phyloP scores from a whole-genome alignment of 2,329 filamentous ascomycete genomes.

The Pseudogymnoascus sp. region DNA sequence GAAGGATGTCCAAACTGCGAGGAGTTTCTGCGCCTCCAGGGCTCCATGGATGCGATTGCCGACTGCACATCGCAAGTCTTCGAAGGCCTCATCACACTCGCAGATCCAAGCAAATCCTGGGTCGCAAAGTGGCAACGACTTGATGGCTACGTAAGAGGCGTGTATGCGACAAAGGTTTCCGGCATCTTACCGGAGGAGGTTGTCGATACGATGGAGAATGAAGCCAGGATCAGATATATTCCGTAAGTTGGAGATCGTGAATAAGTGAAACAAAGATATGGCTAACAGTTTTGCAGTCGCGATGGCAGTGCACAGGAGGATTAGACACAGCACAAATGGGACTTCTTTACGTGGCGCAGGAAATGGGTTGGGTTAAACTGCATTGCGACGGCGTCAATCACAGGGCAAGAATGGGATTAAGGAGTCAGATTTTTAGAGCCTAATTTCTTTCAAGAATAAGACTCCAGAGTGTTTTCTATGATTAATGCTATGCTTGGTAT shows the following conservation, averaged over 20 bases:
- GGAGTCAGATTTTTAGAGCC: constrained; percentile 19
- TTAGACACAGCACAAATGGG: constrained; percentile 11
- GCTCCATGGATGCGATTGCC: constrained; percentile 73
- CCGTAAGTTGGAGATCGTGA: constrained; percentile 38
- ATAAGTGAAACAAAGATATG: not conserved
- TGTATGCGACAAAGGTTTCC: constrained; percentile 92
- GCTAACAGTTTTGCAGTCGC: constrained; percentile 37
- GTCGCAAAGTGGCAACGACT: constrained; percentile 94
- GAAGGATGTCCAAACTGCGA: constrained; percentile 97
- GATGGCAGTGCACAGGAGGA: constrained; percentile 51
- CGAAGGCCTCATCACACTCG: constrained; percentile 81
- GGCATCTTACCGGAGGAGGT: constrained; percentile 68
- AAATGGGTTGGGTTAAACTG: not conserved
- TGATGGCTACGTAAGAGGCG: constrained; percentile 78
- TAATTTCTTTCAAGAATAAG: constrained; percentile 14
- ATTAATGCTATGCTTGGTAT: constrained; percentile 4
- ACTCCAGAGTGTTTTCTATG: not conserved
- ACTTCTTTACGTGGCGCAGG: constrained; percentile 10
- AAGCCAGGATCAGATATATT: constrained; percentile 59
- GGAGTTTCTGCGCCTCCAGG: constrained; percentile 75
- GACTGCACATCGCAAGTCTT: constrained; percentile 96
- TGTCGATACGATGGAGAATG: constrained; percentile 53
- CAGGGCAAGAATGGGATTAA: constrained; percentile 22
- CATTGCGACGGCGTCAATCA: constrained; percentile 14
- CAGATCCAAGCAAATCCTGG: constrained; percentile 81